Evolutionary conservation across 495 filamentous ascomycete genomes (phyloP).

Genomic region (Neurospora terricola): DNA sequence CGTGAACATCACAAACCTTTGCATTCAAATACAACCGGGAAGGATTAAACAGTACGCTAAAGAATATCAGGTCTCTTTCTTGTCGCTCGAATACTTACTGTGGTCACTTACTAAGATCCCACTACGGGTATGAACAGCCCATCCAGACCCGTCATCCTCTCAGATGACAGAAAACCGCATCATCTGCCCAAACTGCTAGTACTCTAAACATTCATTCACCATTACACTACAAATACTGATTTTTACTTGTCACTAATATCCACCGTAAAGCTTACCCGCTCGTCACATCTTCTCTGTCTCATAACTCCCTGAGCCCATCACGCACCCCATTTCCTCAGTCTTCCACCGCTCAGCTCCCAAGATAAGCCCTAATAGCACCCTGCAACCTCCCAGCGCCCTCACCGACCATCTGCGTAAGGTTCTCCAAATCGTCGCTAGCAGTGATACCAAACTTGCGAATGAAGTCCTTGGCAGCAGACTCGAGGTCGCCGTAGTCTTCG

Average conservation of each 20-base stretch:
- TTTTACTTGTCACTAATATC: neutral
- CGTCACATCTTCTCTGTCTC: neutral
- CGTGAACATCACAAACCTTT: too few relatives aligned
- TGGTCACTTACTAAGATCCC: neutral
- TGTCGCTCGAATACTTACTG: neutral
- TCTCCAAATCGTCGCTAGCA: slow-evolving; percentile 89
- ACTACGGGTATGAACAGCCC: neutral
- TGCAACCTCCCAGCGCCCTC: slow-evolving; percentile 78
- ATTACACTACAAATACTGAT: neutral
- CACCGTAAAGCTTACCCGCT: neutral
- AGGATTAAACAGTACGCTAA: neutral
- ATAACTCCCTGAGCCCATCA: neutral
- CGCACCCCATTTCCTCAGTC: neutral
- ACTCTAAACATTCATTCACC: neutral
- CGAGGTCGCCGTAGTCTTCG: slow-evolving; percentile 78
- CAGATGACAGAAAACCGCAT: neutral
- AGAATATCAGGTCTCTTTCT: neutral
- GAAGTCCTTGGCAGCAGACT: slow-evolving; percentile 89
- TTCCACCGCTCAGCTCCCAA: slow-evolving; percentile 32
- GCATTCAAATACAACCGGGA: neutral
- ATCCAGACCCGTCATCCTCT: neutral
- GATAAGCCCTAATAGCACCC: slow-evolving; percentile 79
- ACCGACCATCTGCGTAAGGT: slow-evolving; percentile 67
- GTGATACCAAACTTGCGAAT: slow-evolving; percentile 90
- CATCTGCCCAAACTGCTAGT: neutral